Evolutionary conservation across 2,329 filamentous ascomycete genomes (phyloP), one percentile per base, ranked within the genome.

Genomic region (Berkeleyomyces rouxiae): DNA sequence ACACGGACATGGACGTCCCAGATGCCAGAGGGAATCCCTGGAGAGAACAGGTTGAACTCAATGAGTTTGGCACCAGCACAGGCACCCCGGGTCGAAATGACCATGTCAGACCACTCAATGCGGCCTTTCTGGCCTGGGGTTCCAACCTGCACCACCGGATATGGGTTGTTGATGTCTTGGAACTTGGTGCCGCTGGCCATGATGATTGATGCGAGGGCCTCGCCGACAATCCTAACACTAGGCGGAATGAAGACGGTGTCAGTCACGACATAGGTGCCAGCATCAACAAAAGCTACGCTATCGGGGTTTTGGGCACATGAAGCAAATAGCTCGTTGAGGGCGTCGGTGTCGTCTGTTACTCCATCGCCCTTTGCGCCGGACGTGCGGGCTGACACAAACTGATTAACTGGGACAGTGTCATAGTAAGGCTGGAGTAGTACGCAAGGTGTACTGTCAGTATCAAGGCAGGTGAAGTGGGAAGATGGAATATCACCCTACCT

Each of bases 1-100:
- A 91, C 79, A 66, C 88, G 84, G 69, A 87, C 82, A 72, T 92
- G 87, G 9, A 86, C 81, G 69, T 91, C 88, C 87, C 87, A 92
- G 72, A 86, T 78, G 4, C 82, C 83, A 6, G 74, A 75, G 11
- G 78, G 76, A 61, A 67, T 49, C 4, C 68, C 69, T 3, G 72
- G 68, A 13, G 77, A 77, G 59, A 77, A 78, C 13, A 90, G 75
- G 70, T 91, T 91, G 77, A 84, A 90, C 69, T 91, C 79, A 64
- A 90, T 82, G 5, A 90, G 74, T 6, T 85, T 77, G 0, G 87
- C 87, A 3, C 88, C 88, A 0, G 82, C 77, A 6, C 83, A 78
- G 36, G 83, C 73, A 1, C 87, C 87, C 63, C 82, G 78, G 0
- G 85, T 88, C 62, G 82, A 83, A 11, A 91, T 76, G 58, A 91